A percentile compares a stretch with the other conserved stretches of the same genome.
phyloP scores from a whole-genome alignment of 2,329 filamentous ascomycete species.

The Purpureocillium takamizusanense region DNA sequence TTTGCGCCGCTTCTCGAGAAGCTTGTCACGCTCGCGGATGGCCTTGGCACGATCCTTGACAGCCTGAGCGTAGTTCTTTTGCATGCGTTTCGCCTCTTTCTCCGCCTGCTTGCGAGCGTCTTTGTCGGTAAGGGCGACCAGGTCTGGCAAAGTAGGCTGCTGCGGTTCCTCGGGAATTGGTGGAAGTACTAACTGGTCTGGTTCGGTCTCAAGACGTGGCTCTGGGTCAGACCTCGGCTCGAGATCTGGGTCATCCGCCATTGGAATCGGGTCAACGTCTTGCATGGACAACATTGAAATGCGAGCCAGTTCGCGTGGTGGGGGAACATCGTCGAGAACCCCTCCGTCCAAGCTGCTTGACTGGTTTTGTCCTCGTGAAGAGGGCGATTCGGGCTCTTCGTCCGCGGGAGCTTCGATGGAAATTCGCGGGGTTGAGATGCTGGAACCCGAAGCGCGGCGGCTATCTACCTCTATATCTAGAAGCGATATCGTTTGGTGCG shows the following conservation, averaged over 20 bases:
- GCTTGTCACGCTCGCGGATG: constrained; percentile 53
- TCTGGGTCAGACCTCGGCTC: not conserved
- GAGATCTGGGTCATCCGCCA: constrained; percentile 14
- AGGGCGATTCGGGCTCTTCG: not conserved
- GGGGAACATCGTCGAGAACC: too few relatives aligned
- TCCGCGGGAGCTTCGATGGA: not conserved
- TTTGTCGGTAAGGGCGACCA: constrained; percentile 52
- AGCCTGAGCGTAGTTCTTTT: constrained; percentile 57
- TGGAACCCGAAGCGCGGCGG: not conserved
- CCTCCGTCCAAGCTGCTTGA: too few relatives aligned
- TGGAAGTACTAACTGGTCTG: constrained; percentile 21
- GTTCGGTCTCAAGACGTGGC: not conserved
- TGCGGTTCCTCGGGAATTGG: constrained; percentile 40
- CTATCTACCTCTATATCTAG: not conserved
- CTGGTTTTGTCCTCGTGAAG: not conserved
- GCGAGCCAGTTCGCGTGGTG: constrained; percentile 7
- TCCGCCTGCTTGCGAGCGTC: constrained; percentile 58
- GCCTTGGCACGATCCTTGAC: constrained; percentile 58
- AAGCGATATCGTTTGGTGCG: not conserved
- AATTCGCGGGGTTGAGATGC: not conserved
- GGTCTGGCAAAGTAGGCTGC: constrained; percentile 37
- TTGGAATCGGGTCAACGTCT: constrained; percentile 29
- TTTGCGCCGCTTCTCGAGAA: constrained; percentile 44
- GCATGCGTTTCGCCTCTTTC: constrained; percentile 53
- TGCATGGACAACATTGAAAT: constrained; percentile 23